Base-by-base conservation (phyloP, 1,284 basidiomycete species). In the Vanrija pseudolonga region DNA sequence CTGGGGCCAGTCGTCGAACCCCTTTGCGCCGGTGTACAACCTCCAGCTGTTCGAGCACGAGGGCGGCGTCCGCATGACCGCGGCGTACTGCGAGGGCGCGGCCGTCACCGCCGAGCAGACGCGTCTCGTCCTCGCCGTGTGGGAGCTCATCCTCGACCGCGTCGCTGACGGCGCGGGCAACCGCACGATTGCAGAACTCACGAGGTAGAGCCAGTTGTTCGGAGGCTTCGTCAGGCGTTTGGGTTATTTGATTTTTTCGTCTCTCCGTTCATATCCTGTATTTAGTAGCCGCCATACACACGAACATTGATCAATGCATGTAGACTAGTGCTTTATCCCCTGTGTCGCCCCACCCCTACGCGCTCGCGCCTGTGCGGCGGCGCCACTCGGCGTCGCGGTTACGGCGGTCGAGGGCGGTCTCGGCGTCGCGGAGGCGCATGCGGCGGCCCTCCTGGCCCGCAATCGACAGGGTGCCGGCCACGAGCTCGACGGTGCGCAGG, bases 391-490 rank as follows among this genome's bases (percentile, higher is more conserved):
- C 17, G 39, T 40, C 39, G 19, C 39, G 39, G 11, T 7, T 15
- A n/a, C n/a, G n/a, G 9, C 39, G 15, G n/a, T 40, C 39, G 19
- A 15, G 6, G n/a, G 1, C n/a, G 46, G 46, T 24, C 39, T 24
- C 51, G 18, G 46, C 49, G 17, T 54, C 50, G 18, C 36, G 45
- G 28, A 60, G 51, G 22, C 58, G 58, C 45, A 51, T 14, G 22
- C 55, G 50, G 26, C 73, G 56, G 37, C 93, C 93, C 71, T 94
- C 89, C 63, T 85, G 81, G 5, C 92, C 96, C 0, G 96, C 96
- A 62, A 96, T 84, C 63, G 90, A 91, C 50, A 99, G 80, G 8
- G 98, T 84, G 22, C 93, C 94, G 3, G 88, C 84, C 59, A 99
- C 83, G 36, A 99, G 80, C 70, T 98, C 94, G 43, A 90, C 88